Percentiles rank a stretch among this genome's conserved stretches.
These are phyloP conservation scores for Rhododendron vialii DNA, from an alignment of 148 eudicot species.

Conservation along the genomic window DNA sequence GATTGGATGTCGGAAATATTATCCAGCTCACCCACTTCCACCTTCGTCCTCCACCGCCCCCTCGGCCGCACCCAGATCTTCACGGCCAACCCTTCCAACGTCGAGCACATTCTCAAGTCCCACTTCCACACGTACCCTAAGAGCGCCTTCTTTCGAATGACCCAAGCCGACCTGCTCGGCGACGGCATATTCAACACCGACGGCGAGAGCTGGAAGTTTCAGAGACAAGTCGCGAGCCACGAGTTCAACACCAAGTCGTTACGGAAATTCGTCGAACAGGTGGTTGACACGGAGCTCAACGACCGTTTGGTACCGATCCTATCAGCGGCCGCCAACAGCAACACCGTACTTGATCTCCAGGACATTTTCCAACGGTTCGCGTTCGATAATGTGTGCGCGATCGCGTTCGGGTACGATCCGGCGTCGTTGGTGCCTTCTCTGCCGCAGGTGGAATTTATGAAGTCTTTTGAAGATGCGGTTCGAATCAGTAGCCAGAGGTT, in stretches of 20 bases:
- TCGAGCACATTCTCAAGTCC: constrained; percentile 22
- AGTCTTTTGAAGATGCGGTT: constrained; percentile 19
- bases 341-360: constrained; percentile 22
- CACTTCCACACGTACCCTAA: constrained; percentile 23
- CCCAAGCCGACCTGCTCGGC: neutral
- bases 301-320: neutral
- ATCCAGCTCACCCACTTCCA: constrained; percentile 9
- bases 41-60: constrained; percentile 25
- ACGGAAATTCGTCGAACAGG: neutral
- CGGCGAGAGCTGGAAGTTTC: constrained; percentile 6
- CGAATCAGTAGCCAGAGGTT: constrained; percentile 14
- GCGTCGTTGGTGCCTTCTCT: constrained; percentile 8
- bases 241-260: constrained; percentile 4
- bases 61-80: constrained; percentile 13
- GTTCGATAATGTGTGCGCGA: constrained; percentile 29
- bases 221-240: neutral
- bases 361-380: constrained; percentile 26
- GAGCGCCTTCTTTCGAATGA: neutral
- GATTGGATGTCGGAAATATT: constrained; percentile 26
- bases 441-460: constrained; percentile 11
- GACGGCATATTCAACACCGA: constrained; percentile 2
- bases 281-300: neutral
- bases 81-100: constrained; percentile 28
- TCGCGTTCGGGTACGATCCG: constrained; percentile 23
- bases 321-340: constrained; percentile 4